phyloP scores from a whole-genome alignment of 768 basidiomycete genomes.

The Lactarius hengduanensis region DNA sequence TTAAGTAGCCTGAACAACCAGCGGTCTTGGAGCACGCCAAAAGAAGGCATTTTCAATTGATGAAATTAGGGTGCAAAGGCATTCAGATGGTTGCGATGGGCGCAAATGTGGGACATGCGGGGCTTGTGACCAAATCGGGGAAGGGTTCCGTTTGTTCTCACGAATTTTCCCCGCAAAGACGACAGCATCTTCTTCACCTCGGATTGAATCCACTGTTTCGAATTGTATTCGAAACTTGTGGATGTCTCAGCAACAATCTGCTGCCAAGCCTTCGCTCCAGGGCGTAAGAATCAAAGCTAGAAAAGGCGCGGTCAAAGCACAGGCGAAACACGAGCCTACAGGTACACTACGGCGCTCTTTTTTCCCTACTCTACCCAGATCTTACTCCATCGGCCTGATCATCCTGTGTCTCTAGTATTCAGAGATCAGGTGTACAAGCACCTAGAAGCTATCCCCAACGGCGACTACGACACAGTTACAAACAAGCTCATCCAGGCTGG shows the following conservation, averaged over 20 bases:
- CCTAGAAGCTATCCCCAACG: constrained; percentile 74
- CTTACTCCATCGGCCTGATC: constrained; percentile 20
- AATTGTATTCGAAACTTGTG: constrained; percentile 53
- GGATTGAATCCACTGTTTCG: constrained; percentile 27
- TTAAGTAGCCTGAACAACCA: not conserved
- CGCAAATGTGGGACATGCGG: not conserved
- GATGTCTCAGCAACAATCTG: constrained; percentile 88
- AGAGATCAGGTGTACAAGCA: constrained; percentile 92
- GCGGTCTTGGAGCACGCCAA: not conserved
- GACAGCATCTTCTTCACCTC: not conserved
- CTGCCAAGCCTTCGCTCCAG: constrained; percentile 86
- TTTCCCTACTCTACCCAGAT: not conserved
- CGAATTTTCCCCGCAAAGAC: not conserved
- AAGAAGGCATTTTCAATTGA: not conserved
- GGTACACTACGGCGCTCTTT: constrained; percentile 39
- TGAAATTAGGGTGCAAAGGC: not conserved
- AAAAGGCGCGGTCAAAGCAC: constrained; percentile 89
- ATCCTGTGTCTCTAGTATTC: constrained; percentile 58
- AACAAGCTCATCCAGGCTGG: constrained; percentile 90
- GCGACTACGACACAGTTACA: constrained; percentile 80
- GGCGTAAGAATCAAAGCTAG: constrained; percentile 92
- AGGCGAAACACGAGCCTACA: constrained; percentile 90
- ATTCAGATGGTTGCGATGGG: too few relatives aligned
- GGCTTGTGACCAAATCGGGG: constrained; percentile 5
- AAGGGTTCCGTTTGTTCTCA: not conserved